These are phyloP conservation scores for Lignosus rhinocerotis DNA, from an alignment of 1,284 basidiomycete genomes.

Conservation along the genomic window DNA sequence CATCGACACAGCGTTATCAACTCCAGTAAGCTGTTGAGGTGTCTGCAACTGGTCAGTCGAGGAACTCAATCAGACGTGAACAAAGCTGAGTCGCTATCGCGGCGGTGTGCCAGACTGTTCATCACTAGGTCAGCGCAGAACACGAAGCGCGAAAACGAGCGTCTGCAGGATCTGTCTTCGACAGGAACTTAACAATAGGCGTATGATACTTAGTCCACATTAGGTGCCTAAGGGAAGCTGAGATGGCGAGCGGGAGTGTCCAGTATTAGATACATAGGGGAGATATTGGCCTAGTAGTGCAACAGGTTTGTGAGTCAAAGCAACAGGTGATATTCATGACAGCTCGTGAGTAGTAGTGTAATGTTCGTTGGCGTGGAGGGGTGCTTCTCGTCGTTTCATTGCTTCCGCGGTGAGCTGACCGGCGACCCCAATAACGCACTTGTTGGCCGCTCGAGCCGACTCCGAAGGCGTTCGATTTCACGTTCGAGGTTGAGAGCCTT, in stretches of 20 bases:
- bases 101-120: no score
- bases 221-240: neutral
- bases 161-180: no score
- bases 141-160: no score
- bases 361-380: slow-evolving; percentile 10
- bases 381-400: slow-evolving; percentile 1
- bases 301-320: slow-evolving; percentile 3
- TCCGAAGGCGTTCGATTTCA: slow-evolving; percentile 70
- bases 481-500: slow-evolving; percentile 67
- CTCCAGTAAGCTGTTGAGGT: no score
- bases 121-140: no score
- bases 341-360: slow-evolving; percentile 11
- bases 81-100: no score
- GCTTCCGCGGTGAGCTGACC: slow-evolving; percentile 35
- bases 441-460: slow-evolving; percentile 47
- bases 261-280: slow-evolving; percentile 13
- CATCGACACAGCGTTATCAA: no score
- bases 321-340: slow-evolving; percentile 10
- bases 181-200: no score
- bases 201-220: no score
- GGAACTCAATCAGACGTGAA: no score
- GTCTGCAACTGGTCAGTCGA: no score
- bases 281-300: neutral
- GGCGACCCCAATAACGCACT: slow-evolving; percentile 35
- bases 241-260: slow-evolving; percentile 5